Evolutionary conservation across 352 stramenopile genomes (phyloP), one percentile per base, ranked within the genome.

Genomic region (Phytopythium ostracodes): DNA sequence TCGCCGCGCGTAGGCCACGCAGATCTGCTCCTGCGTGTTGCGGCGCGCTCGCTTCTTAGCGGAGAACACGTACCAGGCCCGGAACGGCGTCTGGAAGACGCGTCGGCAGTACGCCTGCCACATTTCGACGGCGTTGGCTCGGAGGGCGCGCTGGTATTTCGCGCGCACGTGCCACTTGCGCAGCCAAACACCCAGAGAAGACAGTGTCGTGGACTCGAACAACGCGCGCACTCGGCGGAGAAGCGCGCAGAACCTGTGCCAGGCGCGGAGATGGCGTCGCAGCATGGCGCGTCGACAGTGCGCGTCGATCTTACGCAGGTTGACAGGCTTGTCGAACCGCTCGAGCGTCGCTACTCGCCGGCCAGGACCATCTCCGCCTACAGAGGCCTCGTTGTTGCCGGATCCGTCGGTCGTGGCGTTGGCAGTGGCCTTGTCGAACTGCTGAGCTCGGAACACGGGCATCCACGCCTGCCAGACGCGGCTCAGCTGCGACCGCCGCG

Each of bases 1-100:
- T 8, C 84, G 71, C 0, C 82, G 78, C 53, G 87, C 70, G 65
- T 89, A 93, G 18, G 84, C 84, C 1, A 82, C 63, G 33, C 83
- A 91, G 50, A 93, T 84, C 40, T 66, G 80, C 49, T 87, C 76
- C 54, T 89, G 85, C 1, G 84, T 74, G 1, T 57, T 53, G n/a
- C 79, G 75, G 46, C 65, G 60, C 1, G 71, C 66, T 5, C 78
- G 79, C 29, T 69, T 68, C 4, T 73, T 51, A 6, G 71, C 66
- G 25, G 76, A 73, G 47, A 71, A 81, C 11, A 80, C 72, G 58
- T 87, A 88, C 81, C 84, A 93, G 27, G 70, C 72, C 51, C 82
- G 71, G 46, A 93, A 93, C 20, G 84, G 84, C 49, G 84, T 91
- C 63, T 83, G 80, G 59, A 80, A 91, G 20, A 92, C 73, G 15